Evolutionary conservation across 805 yeast genomes (phyloP).

Genomic region (Saccharomycopsis sp.): DNA sequence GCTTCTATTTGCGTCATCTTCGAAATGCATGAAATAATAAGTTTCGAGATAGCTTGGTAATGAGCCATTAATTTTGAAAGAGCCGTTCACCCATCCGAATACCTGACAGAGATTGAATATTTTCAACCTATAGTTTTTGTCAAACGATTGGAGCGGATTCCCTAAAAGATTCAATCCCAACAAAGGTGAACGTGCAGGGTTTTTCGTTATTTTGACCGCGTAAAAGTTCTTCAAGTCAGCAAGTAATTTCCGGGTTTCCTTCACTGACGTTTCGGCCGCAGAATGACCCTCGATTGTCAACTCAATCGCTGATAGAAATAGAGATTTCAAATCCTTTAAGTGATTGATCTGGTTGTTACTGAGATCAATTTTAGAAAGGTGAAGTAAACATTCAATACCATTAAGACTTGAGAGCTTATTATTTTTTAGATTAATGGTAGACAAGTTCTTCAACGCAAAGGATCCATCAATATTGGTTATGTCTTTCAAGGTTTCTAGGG

Average conservation of each 20-base stretch:
- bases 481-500: slow-evolving; percentile 31
- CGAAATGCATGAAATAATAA: slow-evolving; percentile 45
- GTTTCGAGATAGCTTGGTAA: slow-evolving; percentile 57
- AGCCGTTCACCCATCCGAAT: slow-evolving; percentile 36
- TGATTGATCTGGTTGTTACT: slow-evolving; percentile 39
- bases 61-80: slow-evolving; percentile 50
- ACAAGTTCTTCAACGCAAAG: slow-evolving; percentile 27
- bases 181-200: slow-evolving; percentile 24
- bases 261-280: slow-evolving; percentile 37
- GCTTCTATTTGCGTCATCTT: slow-evolving; percentile 35
- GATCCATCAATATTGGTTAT: not conserved
- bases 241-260: slow-evolving; percentile 42
- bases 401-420: slow-evolving; percentile 37
- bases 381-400: slow-evolving; percentile 37
- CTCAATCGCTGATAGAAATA: slow-evolving; percentile 27
- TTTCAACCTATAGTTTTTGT: slow-evolving; percentile 46
- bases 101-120: slow-evolving; percentile 52
- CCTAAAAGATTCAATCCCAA: slow-evolving; percentile 30
- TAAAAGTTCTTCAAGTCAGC: slow-evolving; percentile 32
- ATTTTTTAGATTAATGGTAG: slow-evolving; percentile 45
- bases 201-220: slow-evolving; percentile 30
- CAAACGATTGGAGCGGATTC: slow-evolving; percentile 33
- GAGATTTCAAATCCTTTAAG: slow-evolving; percentile 35
- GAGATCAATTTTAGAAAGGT: slow-evolving; percentile 46
- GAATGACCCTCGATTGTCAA: not conserved